A percentile compares a stretch with the other conserved stretches of the same genome.
These are phyloP conservation scores for Clausena lansium DNA, from an alignment of 345 rosid genomes.

Conservation along the genomic window DNA sequence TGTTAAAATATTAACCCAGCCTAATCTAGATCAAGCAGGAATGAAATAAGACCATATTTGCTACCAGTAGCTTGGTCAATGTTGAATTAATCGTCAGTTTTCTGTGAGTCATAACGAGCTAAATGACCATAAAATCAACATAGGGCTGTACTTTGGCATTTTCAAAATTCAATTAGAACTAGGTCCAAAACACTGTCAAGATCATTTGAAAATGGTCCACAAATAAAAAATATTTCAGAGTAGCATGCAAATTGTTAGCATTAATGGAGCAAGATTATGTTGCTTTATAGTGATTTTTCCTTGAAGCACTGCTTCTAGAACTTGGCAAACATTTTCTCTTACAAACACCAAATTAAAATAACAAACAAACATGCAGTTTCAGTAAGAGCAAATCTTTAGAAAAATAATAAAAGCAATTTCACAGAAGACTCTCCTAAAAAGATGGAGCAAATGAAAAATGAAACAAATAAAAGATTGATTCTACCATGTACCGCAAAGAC, in stretches of 20 bases:
- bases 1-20: neutral
- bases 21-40: neutral
- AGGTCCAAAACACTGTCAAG: neutral
- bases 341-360: neutral
- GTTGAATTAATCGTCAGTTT: neutral
- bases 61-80: conserved; percentile 10
- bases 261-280: neutral
- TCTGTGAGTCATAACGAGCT: neutral
- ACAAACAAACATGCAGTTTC: too few species aligned
- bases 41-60: neutral
- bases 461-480: neutral
- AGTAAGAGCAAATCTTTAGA: too few species aligned
- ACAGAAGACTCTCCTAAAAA: neutral
- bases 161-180: neutral
- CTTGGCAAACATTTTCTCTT: neutral
- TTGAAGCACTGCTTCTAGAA: neutral
- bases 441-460: neutral
- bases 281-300: neutral
- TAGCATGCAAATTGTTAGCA: neutral
- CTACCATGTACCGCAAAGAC: neutral
- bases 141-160: neutral
- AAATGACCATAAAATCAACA: neutral
- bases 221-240: neutral
- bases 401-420: neutral
- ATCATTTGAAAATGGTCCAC: neutral